Evolutionary conservation across 768 basidiomycete species (phyloP), one percentile per base, ranked within the genome.

Genomic region (Erythrobasidium yunnanense): DNA sequence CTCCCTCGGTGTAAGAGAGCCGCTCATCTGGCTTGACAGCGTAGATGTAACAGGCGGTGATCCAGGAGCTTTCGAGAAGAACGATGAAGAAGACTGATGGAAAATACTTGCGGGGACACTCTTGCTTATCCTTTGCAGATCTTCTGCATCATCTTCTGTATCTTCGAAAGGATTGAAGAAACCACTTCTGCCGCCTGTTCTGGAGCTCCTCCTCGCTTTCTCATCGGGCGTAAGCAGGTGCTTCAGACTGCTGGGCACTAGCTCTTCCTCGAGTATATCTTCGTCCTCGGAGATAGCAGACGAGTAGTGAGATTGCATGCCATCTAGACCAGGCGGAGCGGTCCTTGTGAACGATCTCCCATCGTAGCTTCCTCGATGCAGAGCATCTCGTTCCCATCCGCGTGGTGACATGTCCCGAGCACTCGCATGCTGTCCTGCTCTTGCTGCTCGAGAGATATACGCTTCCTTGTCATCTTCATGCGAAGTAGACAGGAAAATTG

Each of bases 81-180:
- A n/a, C 11, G 38, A 42, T 11, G 38, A 42, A 11, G n/a, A n/a
- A n/a, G 11, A n/a, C 38, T 42, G 38, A 11, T 42, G 38, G n/a
- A 42, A 42, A 11, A n/a, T n/a, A 11, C 11, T 42, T 11, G 38
- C 38, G 38, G 38, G 38, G 11, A 42, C 38, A n/a, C 38, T 42
- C 38, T 42, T 11, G 38, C 38, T 42, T 11, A 11, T 11, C 38
- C 49, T 15, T 8, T 25, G 49, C 49, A 15, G 49, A 7, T 63
- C 60, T 23, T 49, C 60, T 4, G 49, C 38, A 23, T 63, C 60
- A 34, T 63, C 49, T 17, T 63, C 60, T 18, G 5, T 49, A 38
- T 63, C 47, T n/a, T 63, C 49, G 49, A 63, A 63, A 25, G 60
- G 60, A 23, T 63, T 63, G 60, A 63, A 63, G 33, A 63, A 63